Evolutionary conservation across 768 basidiomycete genomes (phyloP), one percentile per base, ranked within the genome.

Genomic region (Dendrothele bispora): DNA sequence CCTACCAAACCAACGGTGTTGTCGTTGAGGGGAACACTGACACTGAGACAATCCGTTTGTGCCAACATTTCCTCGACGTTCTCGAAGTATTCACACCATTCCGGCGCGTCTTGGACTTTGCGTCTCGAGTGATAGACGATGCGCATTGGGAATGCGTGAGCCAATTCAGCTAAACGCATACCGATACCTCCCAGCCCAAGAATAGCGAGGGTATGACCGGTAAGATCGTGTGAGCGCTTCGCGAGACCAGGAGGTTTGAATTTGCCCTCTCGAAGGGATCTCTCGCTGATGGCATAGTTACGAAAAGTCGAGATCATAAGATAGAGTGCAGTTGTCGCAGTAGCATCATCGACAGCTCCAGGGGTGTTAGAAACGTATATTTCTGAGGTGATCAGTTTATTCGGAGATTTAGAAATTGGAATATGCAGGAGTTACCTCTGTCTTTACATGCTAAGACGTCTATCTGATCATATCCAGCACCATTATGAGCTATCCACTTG

Each of bases 381-480:
- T 10, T 85, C 87, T 86, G 50, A 18, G 11, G 39, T 40, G 39
- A 22, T 43, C 35, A 14, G 52, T 40, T 22, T 41, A 25, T 35
- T 7, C n/a, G 30, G 22, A 38, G 30, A 36, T 24, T n/a, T n/a
- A n/a, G n/a, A n/a, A n/a, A n/a, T n/a, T n/a, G n/a, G n/a, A 38
- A 12, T 39, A 3, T 20, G 10, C 36, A 15, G 37, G 28, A 18
- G 39, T 22, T 29, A 87, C 90, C 88, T 64, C 77, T 77, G 8
- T 74, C 79, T 59, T 80, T 88, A 64, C 86, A 86, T 4, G 85
- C 86, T 6, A 68, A 64, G 14, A 93, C 81, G 59, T 94, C 87
- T 54, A 95, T 86, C 51, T 85, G 83, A 62, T 97, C 92, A 62
- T 97, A 97, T 0, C 94, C 92, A 0, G 94, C 92, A 10, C 93